Evolutionary conservation across 306 rosid species (phyloP).

Genomic region (Citrullus amarus): DNA sequence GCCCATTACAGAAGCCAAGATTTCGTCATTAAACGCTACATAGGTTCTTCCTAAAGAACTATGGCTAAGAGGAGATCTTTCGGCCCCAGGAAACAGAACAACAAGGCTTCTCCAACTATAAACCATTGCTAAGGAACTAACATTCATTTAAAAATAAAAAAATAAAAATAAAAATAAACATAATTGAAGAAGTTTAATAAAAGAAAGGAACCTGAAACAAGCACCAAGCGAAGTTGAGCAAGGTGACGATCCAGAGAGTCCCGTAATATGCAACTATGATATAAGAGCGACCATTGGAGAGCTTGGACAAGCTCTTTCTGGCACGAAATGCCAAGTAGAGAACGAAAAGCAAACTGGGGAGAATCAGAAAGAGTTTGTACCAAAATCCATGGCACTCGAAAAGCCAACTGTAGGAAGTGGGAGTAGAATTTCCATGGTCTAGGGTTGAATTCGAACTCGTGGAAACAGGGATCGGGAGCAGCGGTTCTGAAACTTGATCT

Average conservation of each 20-base stretch:
- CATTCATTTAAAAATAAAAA: too few species aligned
- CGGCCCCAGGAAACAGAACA: background rate
- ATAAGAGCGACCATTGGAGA: constrained; percentile 44
- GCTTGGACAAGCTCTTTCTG: constrained; percentile 32
- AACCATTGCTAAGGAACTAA: background rate
- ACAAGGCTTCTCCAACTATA: background rate
- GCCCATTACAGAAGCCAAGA: background rate
- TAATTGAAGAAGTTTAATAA: too few species aligned
- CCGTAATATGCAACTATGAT: constrained; percentile 38
- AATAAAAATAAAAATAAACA: too few species aligned
- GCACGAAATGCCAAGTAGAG: constrained; percentile 38
- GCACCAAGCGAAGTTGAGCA: constrained; percentile 69
- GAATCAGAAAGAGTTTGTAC: constrained; percentile 31
- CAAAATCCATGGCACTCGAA: constrained; percentile 59
- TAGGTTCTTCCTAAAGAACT: background rate
- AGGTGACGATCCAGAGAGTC: constrained; percentile 40
- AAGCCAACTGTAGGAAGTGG: constrained; percentile 26
- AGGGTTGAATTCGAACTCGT: constrained; percentile 20
- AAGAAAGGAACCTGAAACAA: constrained; percentile 44
- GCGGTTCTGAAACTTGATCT: constrained; percentile 29
- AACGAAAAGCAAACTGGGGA: constrained; percentile 27
- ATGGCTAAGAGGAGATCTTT: background rate
- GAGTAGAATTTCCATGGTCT: constrained; percentile 17
- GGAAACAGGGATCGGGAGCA: constrained; percentile 16
- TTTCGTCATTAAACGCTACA: background rate